Evolutionary conservation across 768 basidiomycete species (phyloP), one percentile per base, ranked within the genome.

Genomic region (Candolleomyces aberdarensis): DNA sequence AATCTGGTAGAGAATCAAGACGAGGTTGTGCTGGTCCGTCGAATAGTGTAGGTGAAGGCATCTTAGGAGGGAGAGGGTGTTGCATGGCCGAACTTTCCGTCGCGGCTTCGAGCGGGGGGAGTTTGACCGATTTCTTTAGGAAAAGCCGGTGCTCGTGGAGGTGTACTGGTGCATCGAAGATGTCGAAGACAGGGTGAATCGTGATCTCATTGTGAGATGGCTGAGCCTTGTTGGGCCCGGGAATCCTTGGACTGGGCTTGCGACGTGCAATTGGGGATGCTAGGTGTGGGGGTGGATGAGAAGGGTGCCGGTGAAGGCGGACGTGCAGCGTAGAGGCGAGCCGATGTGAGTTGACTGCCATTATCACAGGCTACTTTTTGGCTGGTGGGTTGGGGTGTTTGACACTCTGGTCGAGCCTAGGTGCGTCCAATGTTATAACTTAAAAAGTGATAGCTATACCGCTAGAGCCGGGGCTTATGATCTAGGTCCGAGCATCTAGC

Each of bases 21-120:
- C 75, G 69, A 14, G 74, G 73, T 31, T 66, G 67, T 11, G 82
- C 80, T 5, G 83, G 83, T 3, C 83, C 83, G 57, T 83, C 83
- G 59, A 82, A 82, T 17, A 78, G 63, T 59, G 79, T 67, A 8
- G 81, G 79, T 52, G 79, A 68, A 44, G 82, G 80, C 32, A 83
- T 74, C 20, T 17, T 53, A 6, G 52, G 10, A 32, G 52, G 52
- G n/a, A 31, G 32, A 39, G n/a, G 29, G 11, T 31, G 5, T 29
- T 32, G 14, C 52, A 29, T 29, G 31, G 7, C 52, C 20, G 17
- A 15, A 32, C 52, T 14, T 39, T 53, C 32, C 52, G 14, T 31
- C 5, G 52, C 31, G 7, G 10, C 5, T 17, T 19, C 29, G 6
- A 32, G 52, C 29, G 10, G 15, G n/a, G 19, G 29, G 3, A 53